Base-by-base conservation (phyloP, 2,329 filamentous ascomycete genomes). In the Colletotrichum sidae region DNA sequence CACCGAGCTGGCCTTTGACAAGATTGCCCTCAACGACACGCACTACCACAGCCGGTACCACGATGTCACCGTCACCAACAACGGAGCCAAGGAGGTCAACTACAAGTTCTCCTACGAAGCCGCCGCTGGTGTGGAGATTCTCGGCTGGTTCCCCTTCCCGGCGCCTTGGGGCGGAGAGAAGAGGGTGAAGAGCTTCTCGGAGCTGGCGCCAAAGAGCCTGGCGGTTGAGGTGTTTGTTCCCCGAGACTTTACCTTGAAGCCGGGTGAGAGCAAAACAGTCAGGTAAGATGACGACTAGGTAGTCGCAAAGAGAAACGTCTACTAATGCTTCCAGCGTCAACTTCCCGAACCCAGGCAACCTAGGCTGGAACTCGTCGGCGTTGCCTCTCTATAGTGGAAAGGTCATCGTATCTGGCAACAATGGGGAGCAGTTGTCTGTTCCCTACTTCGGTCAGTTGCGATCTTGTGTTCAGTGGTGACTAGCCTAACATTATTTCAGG, bases 21-120 rank as follows among this genome's bases (percentile, higher is more conserved):
- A 77, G 64, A 74, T 83, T 38, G 73, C 74, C 10, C 77, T 83
- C 65, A 83, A 83, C 60, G 81, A 83, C 63, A 82, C 80, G 3
- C 73, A 75, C 39, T 69, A 79, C 65, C 78, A 82, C 65, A 71
- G 72, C 35, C 68, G 61, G 37, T 68, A 69, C 38, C 68, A 70
- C 65, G 59, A 69, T 2, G 53, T 73, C n/a, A 67, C 61, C 44
- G 73, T 82, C 59, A 76, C 72, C 47, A 82, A 82, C 69, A 72
- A 72, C 33, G 79, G 74, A 38, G 68, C 69, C 34, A 68, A 72
- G 38, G 69, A 72, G 8, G 69, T 77, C 37, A 75, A 70, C 39
- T 81, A 80, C 72, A 73, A 68, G 12, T 67, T 73, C 46, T 59
- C 69, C 0, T 58, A 64, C 12, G 71, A 77, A 37, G 70, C 72